A percentile compares a stretch with the other conserved stretches of the same genome.
Conservation (phyloP, 225 moss, liverwort and hornwort genomes). For the Bryoerythrophyllum caledonicum region DNA sequence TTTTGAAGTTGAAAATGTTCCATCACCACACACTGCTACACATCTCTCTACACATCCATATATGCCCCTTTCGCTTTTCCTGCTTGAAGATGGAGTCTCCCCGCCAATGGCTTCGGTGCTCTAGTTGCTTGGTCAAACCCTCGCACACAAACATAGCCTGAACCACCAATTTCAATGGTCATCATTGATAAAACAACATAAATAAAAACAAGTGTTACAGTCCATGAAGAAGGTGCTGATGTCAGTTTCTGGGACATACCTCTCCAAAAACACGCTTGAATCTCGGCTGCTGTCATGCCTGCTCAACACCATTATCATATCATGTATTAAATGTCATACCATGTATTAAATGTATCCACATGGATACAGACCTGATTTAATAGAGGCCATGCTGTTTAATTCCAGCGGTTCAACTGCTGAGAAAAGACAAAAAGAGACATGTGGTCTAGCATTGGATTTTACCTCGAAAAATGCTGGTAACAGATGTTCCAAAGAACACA, state of each 20-base stretch:
- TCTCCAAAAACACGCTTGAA: constrained; percentile 87
- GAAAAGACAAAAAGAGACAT: not conserved
- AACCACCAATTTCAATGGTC: not conserved
- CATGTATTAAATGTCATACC: too few species aligned
- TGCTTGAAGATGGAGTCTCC: constrained; percentile 69
- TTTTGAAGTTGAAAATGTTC: constrained; percentile 18
- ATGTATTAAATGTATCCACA: not conserved
- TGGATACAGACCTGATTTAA: not conserved
- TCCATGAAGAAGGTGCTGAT: too few species aligned
- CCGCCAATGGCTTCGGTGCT: constrained; percentile 72
- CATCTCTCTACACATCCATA: constrained; percentile 11
- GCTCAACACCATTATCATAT: not conserved
- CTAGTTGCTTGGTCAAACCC: constrained; percentile 66
- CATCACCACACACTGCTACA: not conserved
- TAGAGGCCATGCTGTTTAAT: too few species aligned
- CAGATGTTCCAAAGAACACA: constrained; percentile 90
- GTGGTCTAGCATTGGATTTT: not conserved
- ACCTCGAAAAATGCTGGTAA: constrained; percentile 88
- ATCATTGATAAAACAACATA: not conserved
- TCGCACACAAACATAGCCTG: constrained; percentile 90
- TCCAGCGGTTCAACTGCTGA: too few species aligned
- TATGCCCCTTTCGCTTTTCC: constrained; percentile 42
- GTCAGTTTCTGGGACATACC: constrained; percentile 52
- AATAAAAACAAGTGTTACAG: not conserved
- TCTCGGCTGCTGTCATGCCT: constrained; percentile 65